Evolutionary conservation across 495 filamentous ascomycete species (phyloP), one percentile per base, ranked within the genome.

Genomic region (Xylaria flabelliformis): DNA sequence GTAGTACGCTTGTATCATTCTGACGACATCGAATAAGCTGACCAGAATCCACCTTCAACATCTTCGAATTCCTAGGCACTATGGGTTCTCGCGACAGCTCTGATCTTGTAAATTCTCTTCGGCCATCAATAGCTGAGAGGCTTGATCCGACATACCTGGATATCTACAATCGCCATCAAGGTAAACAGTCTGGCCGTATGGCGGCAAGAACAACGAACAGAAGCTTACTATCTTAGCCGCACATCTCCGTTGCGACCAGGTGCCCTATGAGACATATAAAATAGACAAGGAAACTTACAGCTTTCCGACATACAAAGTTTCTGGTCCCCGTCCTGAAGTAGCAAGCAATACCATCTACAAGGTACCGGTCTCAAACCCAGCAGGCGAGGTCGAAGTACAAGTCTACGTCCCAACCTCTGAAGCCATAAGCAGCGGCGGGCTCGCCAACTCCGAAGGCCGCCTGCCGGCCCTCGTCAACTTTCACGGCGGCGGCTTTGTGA

Each of bases 401-500:
- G 75, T 81, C 48, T 82, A 77, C 70, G 62, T 71, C 12, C 81
- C 81, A 19, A 80, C 80, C 1, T 50, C 73, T 53, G 77, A 80
- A 1, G 80, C 80, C 0, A 73, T 79, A 24, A 61, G 61, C 34
- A 72, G 59, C 53, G 74, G 76, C 15, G 79, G 80, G 2, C 70
- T 81, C 2, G 74, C 72, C 21, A 72, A 74, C 46, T 68, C 76
- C 5, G 73, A 80, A 26, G 76, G 79, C 4, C 69, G 75, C 50
- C 74, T 81, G 1, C 89, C 90, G 0, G 85, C 87, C 9, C 82
- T 90, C 1, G 84, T 92, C 59, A 90, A 91, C 59, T 90, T 89
- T 75, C 84, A 92, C 70, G 90, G 90, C 12, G 90, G 90, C 13
- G 90, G 90, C 2, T 92, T 92, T 72, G 91, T 89, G 0, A 82